phyloP scores from a whole-genome alignment of 2,329 filamentous ascomycete genomes.

The Colletotrichum brevisporum region DNA sequence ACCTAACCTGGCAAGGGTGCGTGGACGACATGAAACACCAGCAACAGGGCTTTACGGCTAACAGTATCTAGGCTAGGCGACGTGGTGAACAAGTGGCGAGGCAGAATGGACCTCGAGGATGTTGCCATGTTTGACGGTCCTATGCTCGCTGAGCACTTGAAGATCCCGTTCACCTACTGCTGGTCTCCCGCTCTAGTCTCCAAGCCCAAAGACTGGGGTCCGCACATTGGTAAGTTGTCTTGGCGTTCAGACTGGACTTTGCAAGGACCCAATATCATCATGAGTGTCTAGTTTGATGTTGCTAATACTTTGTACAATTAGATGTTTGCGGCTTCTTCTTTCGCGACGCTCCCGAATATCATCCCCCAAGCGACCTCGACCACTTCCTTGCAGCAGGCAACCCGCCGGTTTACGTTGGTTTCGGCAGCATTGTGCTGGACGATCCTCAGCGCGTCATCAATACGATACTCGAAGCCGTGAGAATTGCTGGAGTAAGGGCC shows the following conservation, averaged over 20 bases:
- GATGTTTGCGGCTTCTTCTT: slow-evolving; percentile 63
- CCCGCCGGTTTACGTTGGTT: slow-evolving; percentile 68
- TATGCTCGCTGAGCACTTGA: slow-evolving; percentile 75
- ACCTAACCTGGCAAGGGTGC: slow-evolving; percentile 80
- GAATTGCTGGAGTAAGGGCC: slow-evolving; percentile 61
- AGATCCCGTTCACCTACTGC: slow-evolving; percentile 82
- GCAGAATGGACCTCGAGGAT: slow-evolving; percentile 74
- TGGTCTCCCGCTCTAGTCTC: slow-evolving; percentile 79
- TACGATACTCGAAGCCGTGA: slow-evolving; percentile 63
- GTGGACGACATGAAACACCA: not conserved
- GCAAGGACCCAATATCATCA: too few relatives aligned
- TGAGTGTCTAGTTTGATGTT: not conserved
- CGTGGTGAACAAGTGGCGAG: slow-evolving; percentile 59
- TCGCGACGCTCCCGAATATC: slow-evolving; percentile 51
- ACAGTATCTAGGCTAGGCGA: slow-evolving; percentile 34
- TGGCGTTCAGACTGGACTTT: not conserved
- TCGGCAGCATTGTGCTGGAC: slow-evolving; percentile 69
- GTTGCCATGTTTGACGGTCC: slow-evolving; percentile 80
- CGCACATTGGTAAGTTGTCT: slow-evolving; percentile 64
- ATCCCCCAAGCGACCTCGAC: slow-evolving; percentile 54
- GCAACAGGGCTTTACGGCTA: not conserved
- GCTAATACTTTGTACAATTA: slow-evolving; percentile 37
- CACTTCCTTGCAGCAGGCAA: slow-evolving; percentile 61
- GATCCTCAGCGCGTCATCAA: slow-evolving; percentile 60
- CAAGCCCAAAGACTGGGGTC: slow-evolving; percentile 76